phyloP scores from a whole-genome alignment of 2,329 filamentous ascomycete species.

The Aschersonia sp. region DNA sequence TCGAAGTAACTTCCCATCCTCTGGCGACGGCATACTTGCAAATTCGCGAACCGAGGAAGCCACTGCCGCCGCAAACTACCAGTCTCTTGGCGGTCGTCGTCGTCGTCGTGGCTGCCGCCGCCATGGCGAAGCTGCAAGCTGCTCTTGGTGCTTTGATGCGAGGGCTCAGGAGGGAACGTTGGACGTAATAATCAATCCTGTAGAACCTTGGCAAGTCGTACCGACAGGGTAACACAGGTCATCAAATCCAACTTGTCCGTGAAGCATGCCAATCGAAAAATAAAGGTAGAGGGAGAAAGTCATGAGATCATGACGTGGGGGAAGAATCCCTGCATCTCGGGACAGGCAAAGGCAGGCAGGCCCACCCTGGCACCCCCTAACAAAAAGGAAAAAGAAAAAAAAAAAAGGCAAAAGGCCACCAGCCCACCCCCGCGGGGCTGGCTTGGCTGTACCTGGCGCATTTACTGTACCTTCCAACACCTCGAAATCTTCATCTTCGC shows the following conservation, averaged over 20 bases:
- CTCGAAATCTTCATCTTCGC: no score
- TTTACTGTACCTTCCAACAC: no score
- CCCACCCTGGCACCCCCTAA: not conserved
- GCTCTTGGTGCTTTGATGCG: no score
- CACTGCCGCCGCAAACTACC: constrained; percentile 85
- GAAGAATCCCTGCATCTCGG: not conserved
- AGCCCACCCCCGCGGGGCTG: no score
- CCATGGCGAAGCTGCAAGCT: not conserved
- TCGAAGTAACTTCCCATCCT: constrained; percentile 84
- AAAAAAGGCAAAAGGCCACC: no score
- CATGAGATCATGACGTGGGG: constrained; percentile 10
- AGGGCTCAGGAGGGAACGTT: no score
- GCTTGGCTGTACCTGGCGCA: no score
- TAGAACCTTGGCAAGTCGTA: not conserved
- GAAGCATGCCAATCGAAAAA: no score
- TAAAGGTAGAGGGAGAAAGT: constrained; percentile 2
- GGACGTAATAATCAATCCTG: no score
- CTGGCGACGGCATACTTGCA: constrained; percentile 76
- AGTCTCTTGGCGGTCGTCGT: constrained; percentile 54
- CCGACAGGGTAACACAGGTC: not conserved
- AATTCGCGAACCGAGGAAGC: constrained; percentile 78
- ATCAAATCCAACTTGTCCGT: not conserved
- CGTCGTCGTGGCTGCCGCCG: constrained; percentile 21
- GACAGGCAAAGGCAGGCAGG: no score
- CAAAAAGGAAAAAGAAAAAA: no score